Evolutionary conservation across 371 early-diverging fungal species (phyloP), one percentile per base, ranked within the genome.

Genomic region (Lichtheimia ramosa): DNA sequence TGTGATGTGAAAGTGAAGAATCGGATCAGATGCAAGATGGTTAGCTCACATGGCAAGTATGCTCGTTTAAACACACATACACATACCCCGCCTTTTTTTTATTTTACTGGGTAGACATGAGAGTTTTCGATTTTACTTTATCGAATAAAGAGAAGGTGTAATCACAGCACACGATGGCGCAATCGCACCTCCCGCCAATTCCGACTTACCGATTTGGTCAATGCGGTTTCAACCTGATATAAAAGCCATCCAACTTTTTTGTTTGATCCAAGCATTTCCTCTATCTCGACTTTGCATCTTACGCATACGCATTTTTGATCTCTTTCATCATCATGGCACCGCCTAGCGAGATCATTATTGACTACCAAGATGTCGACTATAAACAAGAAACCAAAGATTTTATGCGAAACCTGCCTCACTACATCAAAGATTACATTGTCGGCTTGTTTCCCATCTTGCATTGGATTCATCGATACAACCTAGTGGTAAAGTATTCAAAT

Each of bases 391-490:
- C 68, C 6, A 59, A 66, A 48, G 57, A 63, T 5, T 70, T 69
- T 48, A 21, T 64, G 2, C 48, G 54, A 8, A 23, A 72, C 6
- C 28, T 79, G 6, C 79, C 79, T 10, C 48, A 54, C 3, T 66
- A 68, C 27, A 63, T 61, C 6, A 58, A 68, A 43, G 58, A 69
- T 5, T 80, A 80, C 40, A 5, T 73, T 18, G 53, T 68, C 16
- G 50, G 69, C 21, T 61, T 85, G 3, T 80, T 92, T 53, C 94
- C 94, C 6, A 81, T 92, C 39, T 53, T 73, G 21, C 41, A 68
- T 1, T 94, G 94, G 94, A 77, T 92, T 3, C 80, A 78, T 58
- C 72, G 84, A 27, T 94, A 94, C 71, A 90, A 93, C 71, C 48
- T 73, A 14, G 43, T 23, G 41, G 66, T 69, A 63, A 56, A 54